These are phyloP conservation scores for Colletotrichum musicola DNA, from an alignment of 2,329 filamentous ascomycete species.

Conservation along the genomic window DNA sequence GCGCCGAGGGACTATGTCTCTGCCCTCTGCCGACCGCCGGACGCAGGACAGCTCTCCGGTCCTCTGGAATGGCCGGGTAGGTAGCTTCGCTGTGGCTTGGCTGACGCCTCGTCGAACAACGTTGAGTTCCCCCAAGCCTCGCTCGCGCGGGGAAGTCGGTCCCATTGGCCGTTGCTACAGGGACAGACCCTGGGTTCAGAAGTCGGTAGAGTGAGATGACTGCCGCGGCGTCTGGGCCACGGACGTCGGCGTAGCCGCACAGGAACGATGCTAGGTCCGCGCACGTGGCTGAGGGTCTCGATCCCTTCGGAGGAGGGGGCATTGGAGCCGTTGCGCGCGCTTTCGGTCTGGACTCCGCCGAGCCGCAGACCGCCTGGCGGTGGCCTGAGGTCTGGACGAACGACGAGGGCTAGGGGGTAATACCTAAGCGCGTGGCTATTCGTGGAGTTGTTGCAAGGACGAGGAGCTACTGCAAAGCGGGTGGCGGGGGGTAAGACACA, in stretches of 20 bases:
- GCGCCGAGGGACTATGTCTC: background rate
- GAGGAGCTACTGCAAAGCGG: background rate
- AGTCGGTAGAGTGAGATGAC: background rate
- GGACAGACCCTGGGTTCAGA: background rate
- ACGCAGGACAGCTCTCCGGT: background rate
- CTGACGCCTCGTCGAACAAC: conserved; percentile 30
- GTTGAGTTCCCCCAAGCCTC: conserved; percentile 22
- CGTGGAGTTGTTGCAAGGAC: background rate
- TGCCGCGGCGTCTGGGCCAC: background rate
- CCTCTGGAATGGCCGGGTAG: background rate
- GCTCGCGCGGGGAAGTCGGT: conserved; percentile 13
- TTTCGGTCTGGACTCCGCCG: conserved; percentile 6
- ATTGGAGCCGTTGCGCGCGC: background rate
- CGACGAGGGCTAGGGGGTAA: background rate
- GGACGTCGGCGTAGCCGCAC: background rate
- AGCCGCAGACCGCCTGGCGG: conserved; percentile 16
- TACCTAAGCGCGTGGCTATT: background rate
- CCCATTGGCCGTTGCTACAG: background rate
- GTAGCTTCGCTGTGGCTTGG: conserved; percentile 22
- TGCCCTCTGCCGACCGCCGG: conserved; percentile 1
- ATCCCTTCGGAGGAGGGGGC: background rate
- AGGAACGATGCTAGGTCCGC: conserved; percentile 2
- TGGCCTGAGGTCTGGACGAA: background rate
- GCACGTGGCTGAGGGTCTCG: conserved; percentile 21
- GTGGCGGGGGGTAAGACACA: background rate